phyloP scores from a whole-genome alignment of 2,329 filamentous ascomycete species.

The Metarhizium rileyi region DNA sequence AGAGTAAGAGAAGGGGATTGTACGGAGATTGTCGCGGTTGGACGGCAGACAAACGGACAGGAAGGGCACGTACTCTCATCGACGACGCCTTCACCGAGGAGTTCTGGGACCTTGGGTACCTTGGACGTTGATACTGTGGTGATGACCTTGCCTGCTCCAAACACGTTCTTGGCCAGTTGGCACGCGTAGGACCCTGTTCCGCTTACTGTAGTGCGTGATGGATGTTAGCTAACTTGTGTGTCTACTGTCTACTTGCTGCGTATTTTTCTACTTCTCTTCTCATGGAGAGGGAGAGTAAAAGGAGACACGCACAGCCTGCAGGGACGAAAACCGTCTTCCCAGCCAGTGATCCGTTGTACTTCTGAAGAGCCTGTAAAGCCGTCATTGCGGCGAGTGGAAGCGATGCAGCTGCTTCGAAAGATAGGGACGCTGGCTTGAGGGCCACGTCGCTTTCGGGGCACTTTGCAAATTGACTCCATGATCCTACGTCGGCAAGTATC shows the following conservation, averaged over 20 bases:
- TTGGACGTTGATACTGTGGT: slow-evolving; percentile 35
- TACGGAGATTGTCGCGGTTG: no score
- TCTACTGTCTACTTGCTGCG: not conserved
- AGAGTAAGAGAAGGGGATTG: not conserved
- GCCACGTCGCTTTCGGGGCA: slow-evolving; percentile 23
- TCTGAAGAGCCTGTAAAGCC: slow-evolving; percentile 26
- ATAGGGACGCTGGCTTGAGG: slow-evolving; percentile 28
- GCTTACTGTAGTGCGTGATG: slow-evolving; percentile 9
- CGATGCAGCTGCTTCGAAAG: slow-evolving; percentile 32
- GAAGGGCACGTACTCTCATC: slow-evolving; percentile 22
- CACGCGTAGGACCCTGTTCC: slow-evolving; percentile 19
- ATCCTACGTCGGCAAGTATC: slow-evolving; percentile 18
- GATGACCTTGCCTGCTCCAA: slow-evolving; percentile 32
- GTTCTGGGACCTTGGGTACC: slow-evolving; percentile 23
- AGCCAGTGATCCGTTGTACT: slow-evolving; percentile 27
- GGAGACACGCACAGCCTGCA: slow-evolving; percentile 13
- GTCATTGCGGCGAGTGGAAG: slow-evolving; percentile 33
- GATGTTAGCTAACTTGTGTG: not conserved
- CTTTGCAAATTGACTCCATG: slow-evolving; percentile 27
- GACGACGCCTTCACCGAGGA: slow-evolving; percentile 27
- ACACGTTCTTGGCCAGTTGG: slow-evolving; percentile 34
- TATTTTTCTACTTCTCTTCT: no score
- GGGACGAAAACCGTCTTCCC: slow-evolving; percentile 22
- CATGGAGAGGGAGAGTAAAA: not conserved
- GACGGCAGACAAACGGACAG: no score